Evolutionary conservation across 768 basidiomycete genomes (phyloP), one percentile per base, ranked within the genome.

Genomic region (Termitomyces sp.): DNA sequence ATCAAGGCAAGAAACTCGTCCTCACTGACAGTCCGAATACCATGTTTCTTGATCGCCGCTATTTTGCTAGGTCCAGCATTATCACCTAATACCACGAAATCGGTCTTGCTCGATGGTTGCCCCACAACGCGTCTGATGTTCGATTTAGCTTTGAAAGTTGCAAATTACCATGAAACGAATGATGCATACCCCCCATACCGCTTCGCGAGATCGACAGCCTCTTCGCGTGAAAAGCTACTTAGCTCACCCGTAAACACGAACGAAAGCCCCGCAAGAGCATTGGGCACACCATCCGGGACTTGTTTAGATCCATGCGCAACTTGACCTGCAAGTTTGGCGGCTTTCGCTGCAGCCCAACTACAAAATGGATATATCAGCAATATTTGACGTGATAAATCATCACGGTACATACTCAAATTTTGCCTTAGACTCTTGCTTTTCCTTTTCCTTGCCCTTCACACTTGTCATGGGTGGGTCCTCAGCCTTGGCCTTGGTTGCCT

Each of bases 211-310:
- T 96, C 94, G 32, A 79, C 71, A 0, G 92, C 89, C 66, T 97
- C 95, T 2, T 98, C 93, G 42, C 97, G 82, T 1, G 92, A 87
- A 65, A 98, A 86, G 61, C 89, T 90, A 51, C 82, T 84, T 50
- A 98, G 75, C 67, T 99, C 96, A 15, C 96, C 97, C 0, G 97
- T 98, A 65, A 99, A 99, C 25, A 99, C 96, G 69, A 99, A 90
- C 0, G 93, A 82, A 29, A 98, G 79, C 0, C 96, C 96, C 0
- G 87, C 83, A 9, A 99, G 79, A 69, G 92, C 94, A 67, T 88
- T 82, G 0, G 83, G 83, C 32, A 78, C 77, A 14, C 88, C 88
- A 48, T 94, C 86, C 0, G 92, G 91, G 25, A 92, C 81, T 14
- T 83, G 79, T 69, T 89, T 92, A 15, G 83, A 79, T 0, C 88